phyloP scores from a whole-genome alignment of 106 monocot genomes.

The Triglochin maritima region DNA sequence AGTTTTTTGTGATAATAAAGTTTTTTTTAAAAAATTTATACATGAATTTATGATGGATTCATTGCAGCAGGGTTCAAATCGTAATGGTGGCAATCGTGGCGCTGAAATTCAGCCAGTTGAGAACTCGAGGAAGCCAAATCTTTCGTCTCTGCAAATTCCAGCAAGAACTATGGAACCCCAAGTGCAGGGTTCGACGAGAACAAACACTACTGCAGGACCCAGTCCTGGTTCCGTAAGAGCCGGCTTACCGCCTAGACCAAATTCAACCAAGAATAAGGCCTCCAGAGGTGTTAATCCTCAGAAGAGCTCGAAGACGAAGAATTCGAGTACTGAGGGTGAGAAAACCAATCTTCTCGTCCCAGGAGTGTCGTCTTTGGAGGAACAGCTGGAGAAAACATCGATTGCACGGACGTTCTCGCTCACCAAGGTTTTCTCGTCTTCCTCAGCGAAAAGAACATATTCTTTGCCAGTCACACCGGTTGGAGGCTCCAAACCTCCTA shows the following conservation, averaged over 20 bases:
- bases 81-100: constrained; percentile 10
- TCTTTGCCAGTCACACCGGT: constrained; percentile 86
- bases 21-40: too few species aligned
- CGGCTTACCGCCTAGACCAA: constrained; percentile 75
- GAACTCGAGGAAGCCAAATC: constrained; percentile 36
- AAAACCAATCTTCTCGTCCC: constrained; percentile 42
- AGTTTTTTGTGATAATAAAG: too few species aligned
- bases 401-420: constrained; percentile 45
- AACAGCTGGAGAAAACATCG: constrained; percentile 42
- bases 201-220: constrained; percentile 11
- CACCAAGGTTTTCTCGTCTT: constrained; percentile 40
- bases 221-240: constrained; percentile 46
- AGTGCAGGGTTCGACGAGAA: constrained; percentile 32
- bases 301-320: constrained; percentile 40
- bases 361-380: constrained; percentile 35
- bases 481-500: constrained; percentile 13
- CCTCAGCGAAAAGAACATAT: constrained; percentile 39
- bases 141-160: constrained; percentile 69
- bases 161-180: constrained; percentile 33
- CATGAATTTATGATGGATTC: too few species aligned
- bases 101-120: constrained; percentile 11
- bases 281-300: constrained; percentile 40
- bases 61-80: constrained; percentile 26
- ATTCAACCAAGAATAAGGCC: constrained; percentile 45
- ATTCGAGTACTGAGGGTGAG: constrained; percentile 34